Evolutionary conservation across 208 protist species (phyloP).

Genomic region (Trypanosoma platydactyli): DNA sequence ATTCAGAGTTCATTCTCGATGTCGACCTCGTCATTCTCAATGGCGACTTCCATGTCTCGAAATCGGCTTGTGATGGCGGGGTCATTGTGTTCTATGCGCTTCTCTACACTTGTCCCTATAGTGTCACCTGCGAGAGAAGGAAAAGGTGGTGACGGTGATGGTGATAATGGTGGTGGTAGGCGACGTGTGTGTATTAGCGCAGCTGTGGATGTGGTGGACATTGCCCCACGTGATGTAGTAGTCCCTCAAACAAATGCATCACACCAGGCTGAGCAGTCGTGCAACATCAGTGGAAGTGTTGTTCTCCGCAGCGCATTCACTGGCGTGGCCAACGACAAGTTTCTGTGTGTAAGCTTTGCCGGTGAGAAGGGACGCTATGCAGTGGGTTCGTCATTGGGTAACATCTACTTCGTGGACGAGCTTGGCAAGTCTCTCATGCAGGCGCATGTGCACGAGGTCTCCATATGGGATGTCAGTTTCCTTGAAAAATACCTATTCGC

Average conservation of each 20-base stretch:
- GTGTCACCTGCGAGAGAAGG: not conserved
- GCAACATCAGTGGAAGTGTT: constrained; percentile 64
- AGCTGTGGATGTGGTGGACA: constrained; percentile 80
- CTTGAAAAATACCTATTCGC: constrained; percentile 66
- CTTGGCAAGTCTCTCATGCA: constrained; percentile 81
- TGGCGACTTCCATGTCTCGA: constrained; percentile 52
- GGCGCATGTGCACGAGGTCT: constrained; percentile 70
- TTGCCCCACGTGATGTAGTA: constrained; percentile 69
- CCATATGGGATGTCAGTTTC: constrained; percentile 84
- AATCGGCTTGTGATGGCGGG: constrained; percentile 64
- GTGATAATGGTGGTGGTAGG: constrained; percentile 22
- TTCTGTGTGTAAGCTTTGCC: constrained; percentile 67
- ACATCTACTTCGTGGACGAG: constrained; percentile 83
- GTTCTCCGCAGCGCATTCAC: constrained; percentile 62
- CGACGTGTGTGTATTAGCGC: constrained; percentile 73
- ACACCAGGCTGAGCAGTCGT: constrained; percentile 35
- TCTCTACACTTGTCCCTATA: not conserved
- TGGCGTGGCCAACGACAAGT: constrained; percentile 71
- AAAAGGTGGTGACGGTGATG: not conserved
- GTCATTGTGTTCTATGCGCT: constrained; percentile 28
- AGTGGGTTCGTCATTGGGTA: constrained; percentile 73
- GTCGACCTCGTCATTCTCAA: constrained; percentile 45
- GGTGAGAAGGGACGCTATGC: constrained; percentile 69
- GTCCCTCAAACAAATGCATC: no score
- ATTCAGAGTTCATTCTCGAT: constrained; percentile 55